Conservation (phyloP, 2,329 filamentous ascomycete species). For the Aspergillus tubingensis region DNA sequence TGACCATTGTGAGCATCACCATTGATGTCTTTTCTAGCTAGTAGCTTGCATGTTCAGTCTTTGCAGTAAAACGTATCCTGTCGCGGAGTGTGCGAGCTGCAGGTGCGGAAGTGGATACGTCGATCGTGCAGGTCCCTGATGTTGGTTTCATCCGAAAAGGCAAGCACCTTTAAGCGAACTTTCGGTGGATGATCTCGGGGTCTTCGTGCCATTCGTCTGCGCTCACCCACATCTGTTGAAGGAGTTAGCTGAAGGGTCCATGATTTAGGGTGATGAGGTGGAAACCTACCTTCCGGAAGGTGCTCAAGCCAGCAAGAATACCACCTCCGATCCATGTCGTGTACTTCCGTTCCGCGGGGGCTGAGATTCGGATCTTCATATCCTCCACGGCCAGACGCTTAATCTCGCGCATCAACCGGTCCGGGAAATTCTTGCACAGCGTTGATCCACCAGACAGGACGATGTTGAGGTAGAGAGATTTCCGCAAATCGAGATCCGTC, state of each 20-base stretch:
- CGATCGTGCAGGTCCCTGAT: background rate
- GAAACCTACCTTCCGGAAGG: conserved; percentile 84
- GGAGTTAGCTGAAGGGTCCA: conserved; percentile 1
- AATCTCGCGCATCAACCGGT: conserved; percentile 86
- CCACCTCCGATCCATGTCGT: conserved; percentile 99
- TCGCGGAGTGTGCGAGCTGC: background rate
- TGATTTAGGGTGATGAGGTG: background rate
- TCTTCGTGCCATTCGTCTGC: conserved; percentile 99
- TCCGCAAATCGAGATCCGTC: conserved; percentile 93
- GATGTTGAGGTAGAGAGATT: conserved; percentile 92
- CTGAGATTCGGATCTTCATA: conserved; percentile 99
- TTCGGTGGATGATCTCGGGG: conserved; percentile 97
- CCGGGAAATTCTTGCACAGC: conserved; percentile 93
- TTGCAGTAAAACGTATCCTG: background rate
- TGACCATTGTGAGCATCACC: background rate
- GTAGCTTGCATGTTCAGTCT: background rate
- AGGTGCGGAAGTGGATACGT: background rate
- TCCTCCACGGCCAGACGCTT: conserved; percentile 95
- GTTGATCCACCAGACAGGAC: conserved; percentile 95
- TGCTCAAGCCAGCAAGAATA: conserved; percentile 93
- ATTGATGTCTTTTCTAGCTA: background rate
- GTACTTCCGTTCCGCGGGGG: conserved; percentile 95
- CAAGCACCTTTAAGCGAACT: conserved; percentile 69
- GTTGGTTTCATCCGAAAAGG: background rate
- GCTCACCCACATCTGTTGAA: conserved; percentile 92